phyloP scores from a whole-genome alignment of 164 flowering plant species.

The Umbellularia californica region DNA sequence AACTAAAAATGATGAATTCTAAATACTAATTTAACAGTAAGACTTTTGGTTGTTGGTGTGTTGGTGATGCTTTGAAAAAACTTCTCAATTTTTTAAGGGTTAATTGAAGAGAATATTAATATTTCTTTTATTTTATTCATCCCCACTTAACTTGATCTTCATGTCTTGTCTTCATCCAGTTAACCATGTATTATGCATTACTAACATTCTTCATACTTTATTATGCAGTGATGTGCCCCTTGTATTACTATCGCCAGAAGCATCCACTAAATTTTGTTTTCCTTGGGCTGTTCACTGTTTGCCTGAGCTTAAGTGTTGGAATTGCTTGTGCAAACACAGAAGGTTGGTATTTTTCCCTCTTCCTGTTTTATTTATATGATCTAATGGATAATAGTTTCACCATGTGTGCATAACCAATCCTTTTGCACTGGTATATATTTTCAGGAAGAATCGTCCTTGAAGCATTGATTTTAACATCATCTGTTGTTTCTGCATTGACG shows the following conservation, averaged over 20 bases:
- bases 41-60: not conserved
- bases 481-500: conserved; percentile 77
- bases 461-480: conserved; percentile 81
- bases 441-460: conserved; percentile 91
- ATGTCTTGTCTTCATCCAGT: too few relatives aligned
- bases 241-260: conserved; percentile 83
- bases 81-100: too few relatives aligned
- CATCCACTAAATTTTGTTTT: conserved; percentile 84
- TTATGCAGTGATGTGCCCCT: conserved; percentile 80
- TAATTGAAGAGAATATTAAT: not conserved
- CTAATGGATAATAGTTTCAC: not conserved
- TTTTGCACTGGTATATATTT: conserved; percentile 5
- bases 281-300: conserved; percentile 84
- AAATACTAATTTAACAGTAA: too few relatives aligned
- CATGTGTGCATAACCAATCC: not conserved
- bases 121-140: too few relatives aligned
- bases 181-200: not conserved
- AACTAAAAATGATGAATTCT: too few relatives aligned
- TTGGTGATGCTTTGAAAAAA: not conserved
- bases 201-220: not conserved
- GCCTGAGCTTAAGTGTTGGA: conserved; percentile 76
- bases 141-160: not conserved
- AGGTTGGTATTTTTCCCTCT: conserved; percentile 37
- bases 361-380: not conserved
- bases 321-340: conserved; percentile 88